A percentile compares a stretch with the other conserved stretches of the same genome.
phyloP scores from a whole-genome alignment of 768 basidiomycete genomes.

The Agrocybe praecox region DNA sequence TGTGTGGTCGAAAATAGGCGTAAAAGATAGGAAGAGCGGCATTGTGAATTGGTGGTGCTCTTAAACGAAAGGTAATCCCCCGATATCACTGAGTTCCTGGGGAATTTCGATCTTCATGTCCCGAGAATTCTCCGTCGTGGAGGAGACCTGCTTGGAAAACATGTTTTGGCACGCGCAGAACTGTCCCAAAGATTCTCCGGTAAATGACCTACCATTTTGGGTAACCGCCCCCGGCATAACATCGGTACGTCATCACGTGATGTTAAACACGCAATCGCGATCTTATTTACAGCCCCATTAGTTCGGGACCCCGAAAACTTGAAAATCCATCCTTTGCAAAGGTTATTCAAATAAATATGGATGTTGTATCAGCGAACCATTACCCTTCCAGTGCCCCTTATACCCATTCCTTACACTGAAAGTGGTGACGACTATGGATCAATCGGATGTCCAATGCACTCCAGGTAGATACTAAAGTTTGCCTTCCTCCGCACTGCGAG shows the following conservation, averaged over 20 bases:
- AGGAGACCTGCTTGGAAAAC: conserved; percentile 26
- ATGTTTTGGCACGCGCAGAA: conserved; percentile 24
- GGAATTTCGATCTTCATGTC: conserved; percentile 31
- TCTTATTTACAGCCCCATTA: conserved; percentile 16
- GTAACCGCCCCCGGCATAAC: conserved; percentile 20
- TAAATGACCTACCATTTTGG: conserved; percentile 17
- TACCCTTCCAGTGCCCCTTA: too few species aligned
- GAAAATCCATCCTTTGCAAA: too few species aligned
- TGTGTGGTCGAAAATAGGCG: conserved; percentile 23
- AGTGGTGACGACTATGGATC: too few species aligned
- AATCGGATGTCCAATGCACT: too few species aligned
- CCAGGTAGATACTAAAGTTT: too few species aligned
- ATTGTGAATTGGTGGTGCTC: conserved; percentile 27
- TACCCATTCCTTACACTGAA: too few species aligned
- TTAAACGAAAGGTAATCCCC: conserved; percentile 43
- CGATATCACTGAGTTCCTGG: conserved; percentile 45
- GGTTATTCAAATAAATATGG: too few species aligned
- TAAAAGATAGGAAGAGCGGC: conserved; percentile 29
- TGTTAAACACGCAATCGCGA: conserved; percentile 6
- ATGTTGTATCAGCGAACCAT: too few species aligned
- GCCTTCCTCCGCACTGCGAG: too few species aligned
- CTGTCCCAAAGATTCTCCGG: conserved; percentile 33
- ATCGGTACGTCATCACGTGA: conserved; percentile 26
- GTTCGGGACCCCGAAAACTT: too few species aligned
- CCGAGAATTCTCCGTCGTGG: conserved; percentile 54